These are phyloP conservation scores for Cardiosporidium cionae DNA, from an alignment of 169 alveolate species.

Conservation along the genomic window DNA sequence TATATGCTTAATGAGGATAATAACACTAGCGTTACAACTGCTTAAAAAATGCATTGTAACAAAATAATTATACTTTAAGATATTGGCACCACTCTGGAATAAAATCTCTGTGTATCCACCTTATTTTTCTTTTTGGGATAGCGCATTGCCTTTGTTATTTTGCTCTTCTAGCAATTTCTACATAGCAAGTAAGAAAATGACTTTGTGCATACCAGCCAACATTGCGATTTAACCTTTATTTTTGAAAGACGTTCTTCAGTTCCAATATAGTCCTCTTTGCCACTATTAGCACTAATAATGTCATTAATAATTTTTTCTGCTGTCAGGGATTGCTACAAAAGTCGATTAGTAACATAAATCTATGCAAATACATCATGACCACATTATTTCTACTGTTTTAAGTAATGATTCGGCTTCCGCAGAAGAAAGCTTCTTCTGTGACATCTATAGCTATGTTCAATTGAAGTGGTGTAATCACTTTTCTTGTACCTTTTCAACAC, in stretches of 20 bases:
- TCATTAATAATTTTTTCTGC: not conserved
- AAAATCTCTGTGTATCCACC: no score
- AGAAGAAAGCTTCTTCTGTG: not conserved
- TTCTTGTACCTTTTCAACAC: not conserved
- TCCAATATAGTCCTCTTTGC: not conserved
- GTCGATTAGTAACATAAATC: not conserved
- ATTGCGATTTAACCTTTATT: no score
- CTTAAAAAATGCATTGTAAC: no score
- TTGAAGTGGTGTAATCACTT: not conserved
- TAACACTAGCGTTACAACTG: no score
- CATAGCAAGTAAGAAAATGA: no score
- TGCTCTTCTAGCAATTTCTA: no score
- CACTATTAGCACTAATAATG: not conserved
- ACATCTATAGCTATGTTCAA: not conserved
- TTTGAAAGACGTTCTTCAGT: not conserved
- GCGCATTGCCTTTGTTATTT: no score
- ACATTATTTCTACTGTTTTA: not conserved
- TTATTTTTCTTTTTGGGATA: no score
- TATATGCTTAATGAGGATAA: no score
- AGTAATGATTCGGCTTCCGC: not conserved
- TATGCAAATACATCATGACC: not conserved
- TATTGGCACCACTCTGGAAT: no score
- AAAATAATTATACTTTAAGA: no score
- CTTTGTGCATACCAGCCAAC: no score
- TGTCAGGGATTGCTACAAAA: not conserved